Percentiles rank a stretch among this genome's conserved stretches.
Conservation (phyloP, 176 grass and related monocot species). For the Urochloa ruziziensis region DNA sequence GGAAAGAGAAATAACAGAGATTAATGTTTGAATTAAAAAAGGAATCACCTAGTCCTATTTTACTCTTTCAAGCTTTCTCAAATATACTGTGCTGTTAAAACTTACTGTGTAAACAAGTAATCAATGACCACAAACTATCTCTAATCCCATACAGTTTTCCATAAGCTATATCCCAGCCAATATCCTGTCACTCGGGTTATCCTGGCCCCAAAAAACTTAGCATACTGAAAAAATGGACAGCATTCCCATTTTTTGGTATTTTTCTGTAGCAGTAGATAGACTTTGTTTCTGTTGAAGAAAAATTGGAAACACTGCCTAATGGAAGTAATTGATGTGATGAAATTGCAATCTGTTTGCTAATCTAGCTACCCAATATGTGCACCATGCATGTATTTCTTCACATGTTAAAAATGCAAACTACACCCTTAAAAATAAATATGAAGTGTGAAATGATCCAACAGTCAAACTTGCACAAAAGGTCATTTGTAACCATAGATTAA, state of each 20-base stretch:
- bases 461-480: too few relatives aligned
- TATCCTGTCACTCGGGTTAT: background rate
- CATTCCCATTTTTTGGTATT: background rate
- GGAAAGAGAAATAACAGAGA: background rate
- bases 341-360: background rate
- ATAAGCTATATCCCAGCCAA: conserved; percentile 7
- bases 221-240: background rate
- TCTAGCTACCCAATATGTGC: background rate
- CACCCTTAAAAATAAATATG: background rate
- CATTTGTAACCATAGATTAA: too few relatives aligned
- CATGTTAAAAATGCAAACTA: background rate
- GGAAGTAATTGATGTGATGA: background rate
- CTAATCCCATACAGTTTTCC: background rate
- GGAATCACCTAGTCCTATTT: background rate
- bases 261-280: background rate
- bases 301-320: background rate
- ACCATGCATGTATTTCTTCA: background rate
- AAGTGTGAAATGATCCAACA: background rate
- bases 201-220: background rate
- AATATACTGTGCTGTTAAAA: background rate
- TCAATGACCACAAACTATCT: background rate
- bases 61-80: background rate
- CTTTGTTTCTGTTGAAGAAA: background rate
- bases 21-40: background rate
- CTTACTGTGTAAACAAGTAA: background rate